These are phyloP conservation scores for Ceriops tagal DNA, from an alignment of 345 rosid genomes.

Conservation along the genomic window DNA sequence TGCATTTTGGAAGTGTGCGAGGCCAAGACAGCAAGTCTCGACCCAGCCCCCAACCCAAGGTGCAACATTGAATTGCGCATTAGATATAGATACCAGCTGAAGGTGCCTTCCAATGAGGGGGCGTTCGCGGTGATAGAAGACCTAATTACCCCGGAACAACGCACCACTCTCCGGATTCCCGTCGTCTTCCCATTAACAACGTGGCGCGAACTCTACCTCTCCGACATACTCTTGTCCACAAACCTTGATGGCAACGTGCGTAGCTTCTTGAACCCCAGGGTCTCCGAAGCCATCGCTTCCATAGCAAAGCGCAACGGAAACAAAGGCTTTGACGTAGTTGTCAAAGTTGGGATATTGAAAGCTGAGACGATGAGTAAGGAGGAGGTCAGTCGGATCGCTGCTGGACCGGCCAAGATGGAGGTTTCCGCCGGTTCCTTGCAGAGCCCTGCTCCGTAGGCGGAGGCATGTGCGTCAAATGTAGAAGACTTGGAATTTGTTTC, in stretches of 20 bases:
- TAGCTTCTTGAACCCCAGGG: neutral
- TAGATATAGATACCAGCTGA: slow-evolving; percentile 13
- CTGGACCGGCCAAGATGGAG: neutral
- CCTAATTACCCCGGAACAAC: slow-evolving; percentile 5
- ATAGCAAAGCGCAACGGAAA: neutral
- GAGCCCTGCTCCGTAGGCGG: neutral
- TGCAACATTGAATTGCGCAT: slow-evolving; percentile 8
- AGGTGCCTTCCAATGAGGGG: slow-evolving; percentile 7
- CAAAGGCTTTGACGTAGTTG: slow-evolving; percentile 3
- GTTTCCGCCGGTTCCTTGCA: neutral
- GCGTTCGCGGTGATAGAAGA: slow-evolving; percentile 1
- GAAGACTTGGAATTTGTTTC: neutral
- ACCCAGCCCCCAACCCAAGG: neutral
- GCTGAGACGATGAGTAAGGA: slow-evolving; percentile 1
- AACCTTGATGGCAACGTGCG: slow-evolving; percentile 4
- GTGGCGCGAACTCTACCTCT: slow-evolving; percentile 16
- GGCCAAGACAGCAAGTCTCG: no score
- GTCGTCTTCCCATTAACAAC: slow-evolving; percentile 2
- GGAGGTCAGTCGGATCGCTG: slow-evolving; percentile 5
- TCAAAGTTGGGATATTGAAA: slow-evolving; percentile 3
- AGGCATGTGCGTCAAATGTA: no score
- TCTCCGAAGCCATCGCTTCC: slow-evolving; percentile 5
- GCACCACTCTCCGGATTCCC: slow-evolving; percentile 7
- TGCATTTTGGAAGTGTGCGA: no score
- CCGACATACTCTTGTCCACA: neutral